A percentile compares a stretch with the other conserved stretches of the same genome.
Evolutionary conservation across 805 yeast species (phyloP).

Genomic region (Starmerella sp.): DNA sequence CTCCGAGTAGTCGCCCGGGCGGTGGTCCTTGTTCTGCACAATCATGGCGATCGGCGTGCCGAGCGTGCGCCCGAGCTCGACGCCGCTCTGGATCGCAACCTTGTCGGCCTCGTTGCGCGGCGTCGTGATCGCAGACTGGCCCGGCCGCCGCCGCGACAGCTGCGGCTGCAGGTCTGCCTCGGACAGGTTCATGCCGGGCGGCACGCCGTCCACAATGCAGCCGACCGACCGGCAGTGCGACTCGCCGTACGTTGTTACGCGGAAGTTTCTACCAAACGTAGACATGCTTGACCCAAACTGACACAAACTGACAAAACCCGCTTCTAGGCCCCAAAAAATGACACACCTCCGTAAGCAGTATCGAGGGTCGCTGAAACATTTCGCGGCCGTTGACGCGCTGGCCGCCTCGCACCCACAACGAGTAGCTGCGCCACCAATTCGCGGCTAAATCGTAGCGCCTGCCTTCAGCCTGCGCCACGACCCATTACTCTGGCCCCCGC

Average conservation of each 20-base stretch:
- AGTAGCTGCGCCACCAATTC: no score
- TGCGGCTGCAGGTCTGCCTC: constrained; percentile 93
- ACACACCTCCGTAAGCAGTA: constrained; percentile 1
- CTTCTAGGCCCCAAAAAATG: not conserved
- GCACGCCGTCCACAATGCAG: constrained; percentile 96
- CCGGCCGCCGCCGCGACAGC: constrained; percentile 93
- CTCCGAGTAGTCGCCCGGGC: constrained; percentile 92
- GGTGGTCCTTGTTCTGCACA: constrained; percentile 86
- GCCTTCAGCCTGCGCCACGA: no score
- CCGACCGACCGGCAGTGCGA: constrained; percentile 97
- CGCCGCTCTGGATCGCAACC: constrained; percentile 89
- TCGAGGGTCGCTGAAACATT: not conserved
- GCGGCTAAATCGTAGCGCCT: no score
- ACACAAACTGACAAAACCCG: not conserved
- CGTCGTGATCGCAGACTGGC: constrained; percentile 83
- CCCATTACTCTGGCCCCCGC: no score
- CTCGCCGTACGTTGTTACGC: constrained; percentile 94
- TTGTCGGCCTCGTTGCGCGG: constrained; percentile 92
- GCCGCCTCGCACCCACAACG: no score
- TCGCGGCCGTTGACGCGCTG: no score
- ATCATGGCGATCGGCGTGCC: constrained; percentile 96
- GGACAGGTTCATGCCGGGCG: constrained; percentile 79
- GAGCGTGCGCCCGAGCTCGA: constrained; percentile 77
- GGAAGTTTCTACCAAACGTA: constrained; percentile 52
- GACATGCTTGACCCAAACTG: constrained; percentile 39